Conservation (phyloP, 108 stramenopile species). For the Mediolabrus comicus region DNA sequence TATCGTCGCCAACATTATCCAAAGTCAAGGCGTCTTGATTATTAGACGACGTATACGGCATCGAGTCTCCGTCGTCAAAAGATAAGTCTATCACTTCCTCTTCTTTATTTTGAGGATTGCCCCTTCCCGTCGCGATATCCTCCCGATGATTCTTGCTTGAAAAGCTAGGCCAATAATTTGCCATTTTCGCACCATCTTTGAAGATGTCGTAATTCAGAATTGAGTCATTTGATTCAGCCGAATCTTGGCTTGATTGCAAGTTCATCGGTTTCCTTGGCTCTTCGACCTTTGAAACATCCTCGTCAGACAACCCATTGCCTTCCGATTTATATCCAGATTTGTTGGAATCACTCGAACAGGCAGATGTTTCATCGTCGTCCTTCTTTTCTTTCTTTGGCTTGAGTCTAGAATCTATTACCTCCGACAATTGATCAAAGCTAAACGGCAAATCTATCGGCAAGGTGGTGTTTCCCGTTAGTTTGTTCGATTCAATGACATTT, state of each 20-base stretch:
- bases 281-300: not conserved
- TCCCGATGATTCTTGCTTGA: not conserved
- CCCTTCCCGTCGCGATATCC: not conserved
- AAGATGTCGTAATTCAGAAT: not conserved
- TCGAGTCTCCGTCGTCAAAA: not conserved
- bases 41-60: no score
- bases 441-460: not conserved
- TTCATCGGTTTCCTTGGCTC: not conserved
- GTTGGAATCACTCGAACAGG: not conserved
- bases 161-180: no score
- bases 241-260: not conserved
- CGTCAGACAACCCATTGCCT: not conserved
- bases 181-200: no score
- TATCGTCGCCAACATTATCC: not conserved
- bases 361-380: not conserved
- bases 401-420: not conserved
- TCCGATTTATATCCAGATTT: not conserved
- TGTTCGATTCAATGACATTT: not conserved
- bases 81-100: not conserved
- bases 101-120: not conserved
- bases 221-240: not conserved
- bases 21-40: no score
- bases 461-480: not conserved
- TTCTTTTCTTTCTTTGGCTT: not conserved
- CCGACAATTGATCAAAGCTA: not conserved